These are phyloP conservation scores for Fistulifera pelliculosa DNA, from an alignment of 108 stramenopile species.

Conservation along the genomic window DNA sequence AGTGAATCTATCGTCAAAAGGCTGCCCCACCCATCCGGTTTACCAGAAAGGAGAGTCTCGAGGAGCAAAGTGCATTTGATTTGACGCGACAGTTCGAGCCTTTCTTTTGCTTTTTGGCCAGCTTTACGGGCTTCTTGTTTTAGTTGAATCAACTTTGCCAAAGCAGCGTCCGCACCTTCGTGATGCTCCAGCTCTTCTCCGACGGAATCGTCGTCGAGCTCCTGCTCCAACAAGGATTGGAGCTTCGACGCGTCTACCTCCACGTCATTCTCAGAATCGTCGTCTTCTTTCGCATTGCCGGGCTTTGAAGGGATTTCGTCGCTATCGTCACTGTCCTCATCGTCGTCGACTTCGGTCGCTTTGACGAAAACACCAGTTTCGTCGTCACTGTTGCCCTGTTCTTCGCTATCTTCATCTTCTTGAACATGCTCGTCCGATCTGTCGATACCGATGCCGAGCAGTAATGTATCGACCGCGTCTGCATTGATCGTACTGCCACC, in stretches of 20 bases:
- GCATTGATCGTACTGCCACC: constrained; percentile 34
- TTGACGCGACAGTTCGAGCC: constrained; percentile 53
- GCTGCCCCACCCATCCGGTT: constrained; percentile 34
- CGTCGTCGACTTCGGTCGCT: constrained; percentile 22
- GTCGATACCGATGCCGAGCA: constrained; percentile 50
- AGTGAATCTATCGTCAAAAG: constrained; percentile 41
- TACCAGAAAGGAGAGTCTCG: constrained; percentile 42
- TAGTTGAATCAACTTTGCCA: constrained; percentile 73
- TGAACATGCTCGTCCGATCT: constrained; percentile 34
- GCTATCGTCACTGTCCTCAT: constrained; percentile 24
- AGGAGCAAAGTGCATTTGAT: constrained; percentile 65
- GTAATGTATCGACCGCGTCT: constrained; percentile 36
- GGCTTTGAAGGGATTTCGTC: not conserved
- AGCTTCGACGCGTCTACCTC: constrained; percentile 56
- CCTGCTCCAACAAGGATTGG: constrained; percentile 64
- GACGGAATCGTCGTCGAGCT: constrained; percentile 62
- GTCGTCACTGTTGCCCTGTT: constrained; percentile 19
- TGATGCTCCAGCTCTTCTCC: constrained; percentile 68
- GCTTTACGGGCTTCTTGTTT: constrained; percentile 79
- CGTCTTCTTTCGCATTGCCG: constrained; percentile 7
- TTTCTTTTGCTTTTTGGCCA: constrained; percentile 55
- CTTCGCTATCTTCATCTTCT: constrained; percentile 21
- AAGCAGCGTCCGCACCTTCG: constrained; percentile 77
- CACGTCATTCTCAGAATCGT: constrained; percentile 27
- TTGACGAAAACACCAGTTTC: constrained; percentile 18